Percentiles rank a stretch among this genome's conserved stretches.
phyloP scores from a whole-genome alignment of 164 flowering plant genomes.

The Litsea cubeba region DNA sequence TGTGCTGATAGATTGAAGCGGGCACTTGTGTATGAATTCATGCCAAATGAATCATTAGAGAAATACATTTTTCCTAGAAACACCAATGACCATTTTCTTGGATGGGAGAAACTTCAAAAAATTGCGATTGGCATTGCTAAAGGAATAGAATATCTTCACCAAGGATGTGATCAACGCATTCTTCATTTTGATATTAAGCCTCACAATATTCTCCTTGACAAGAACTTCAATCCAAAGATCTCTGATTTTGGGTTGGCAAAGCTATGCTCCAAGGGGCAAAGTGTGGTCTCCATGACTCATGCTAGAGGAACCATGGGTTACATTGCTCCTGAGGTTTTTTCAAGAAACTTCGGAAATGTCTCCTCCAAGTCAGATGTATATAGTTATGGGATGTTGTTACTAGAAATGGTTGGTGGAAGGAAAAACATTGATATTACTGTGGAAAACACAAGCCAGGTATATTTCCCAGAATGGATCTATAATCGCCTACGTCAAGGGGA shows the following conservation, averaged over 20 bases:
- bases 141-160: conserved; percentile 6
- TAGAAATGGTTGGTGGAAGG: conserved; percentile 10
- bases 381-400: conserved; percentile 12
- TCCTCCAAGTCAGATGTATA: conserved; percentile 8
- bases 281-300: neutral
- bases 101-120: conserved; percentile 1
- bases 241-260: conserved; percentile 10
- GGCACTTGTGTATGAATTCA: conserved; percentile 10
- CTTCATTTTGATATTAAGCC: conserved; percentile 9
- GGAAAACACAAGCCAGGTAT: conserved; percentile 4
- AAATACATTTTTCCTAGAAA: neutral
- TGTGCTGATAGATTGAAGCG: conserved; percentile 4
- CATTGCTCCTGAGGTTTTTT: conserved; percentile 9
- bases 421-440: neutral
- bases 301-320: conserved; percentile 5
- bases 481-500: neutral
- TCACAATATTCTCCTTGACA: conserved; percentile 5
- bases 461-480: conserved; percentile 12
- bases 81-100: neutral
- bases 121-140: conserved; percentile 3
- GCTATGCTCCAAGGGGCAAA: conserved; percentile 1
- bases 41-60: conserved; percentile 10
- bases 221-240: conserved; percentile 4
- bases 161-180: conserved; percentile 3
- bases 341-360: conserved; percentile 8